Evolutionary conservation across 768 basidiomycete species (phyloP), one percentile per base, ranked within the genome.

Genomic region (Hortiboletus flavorubellus): DNA sequence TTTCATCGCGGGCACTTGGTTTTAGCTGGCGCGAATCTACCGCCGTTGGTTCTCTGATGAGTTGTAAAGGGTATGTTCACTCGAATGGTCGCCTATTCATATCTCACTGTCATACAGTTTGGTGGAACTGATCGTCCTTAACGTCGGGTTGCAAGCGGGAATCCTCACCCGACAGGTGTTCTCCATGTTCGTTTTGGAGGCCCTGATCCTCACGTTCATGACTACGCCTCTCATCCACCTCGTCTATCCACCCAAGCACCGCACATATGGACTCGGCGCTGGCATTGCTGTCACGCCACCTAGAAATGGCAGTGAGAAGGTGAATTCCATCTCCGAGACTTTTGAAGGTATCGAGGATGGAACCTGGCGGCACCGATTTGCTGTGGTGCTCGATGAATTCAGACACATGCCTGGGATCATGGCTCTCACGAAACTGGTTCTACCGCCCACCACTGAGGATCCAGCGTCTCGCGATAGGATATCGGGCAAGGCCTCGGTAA

Each of bases 61-160:
- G 84, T 68, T 96, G 94, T 68, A 95, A 99, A 78, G 94, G 93
- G 89, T 89, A 54, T 38, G 77, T 87, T 38, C 40, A 10, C 35
- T 51, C 44, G 29, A 0, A 33, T 1, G 34, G 15, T 56, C 35
- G 34, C 46, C 54, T 15, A 9, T 18, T 2, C 8, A 2, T 54
- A 29, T 49, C 57, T 63, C 23, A 63, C 18, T 33, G 18, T 50
- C 31, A 5, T 15, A 18, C 47, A 91, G 89, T 42, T 78, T 97
- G 5, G 91, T 98, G 10, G 95, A 97, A 64, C 76, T 98, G 44
- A 97, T 98, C 64, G 96, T 98, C 11, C 86, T 98, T 59, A 99
- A 98, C 61, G 92, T 98, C 59, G 95, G 96, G 2, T 74, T 95
- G 12, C 75, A 79, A 2, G 93, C 91, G 6, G 80, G 80, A 0